phyloP scores from a whole-genome alignment of 345 rosid species.

The Erodium maritimum region DNA sequence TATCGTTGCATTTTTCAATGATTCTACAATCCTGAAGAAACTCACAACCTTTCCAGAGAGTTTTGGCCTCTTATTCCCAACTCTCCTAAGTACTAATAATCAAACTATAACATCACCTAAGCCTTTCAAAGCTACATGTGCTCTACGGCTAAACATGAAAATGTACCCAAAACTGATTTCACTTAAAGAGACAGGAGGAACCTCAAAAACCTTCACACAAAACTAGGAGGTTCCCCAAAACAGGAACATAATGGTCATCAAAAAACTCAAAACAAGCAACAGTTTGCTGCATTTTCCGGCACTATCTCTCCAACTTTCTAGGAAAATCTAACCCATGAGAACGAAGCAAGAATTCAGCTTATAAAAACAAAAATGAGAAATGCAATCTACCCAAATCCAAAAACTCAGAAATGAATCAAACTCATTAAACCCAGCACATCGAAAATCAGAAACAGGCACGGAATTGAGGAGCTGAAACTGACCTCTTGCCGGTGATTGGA shows the following conservation, averaged over 20 bases:
- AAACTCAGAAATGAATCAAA: not conserved
- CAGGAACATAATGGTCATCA: not conserved
- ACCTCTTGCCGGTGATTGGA: conserved; percentile 81
- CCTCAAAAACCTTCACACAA: not conserved
- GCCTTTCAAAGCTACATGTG: not conserved
- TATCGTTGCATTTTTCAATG: not conserved
- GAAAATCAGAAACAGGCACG: not conserved
- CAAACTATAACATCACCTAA: not conserved
- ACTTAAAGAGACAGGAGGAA: too few species aligned
- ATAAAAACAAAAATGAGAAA: too few species aligned
- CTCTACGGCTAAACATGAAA: not conserved
- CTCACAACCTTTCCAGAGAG: too few species aligned
- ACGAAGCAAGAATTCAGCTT: too few species aligned
- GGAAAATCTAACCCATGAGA: too few species aligned
- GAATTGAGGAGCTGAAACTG: not conserved
- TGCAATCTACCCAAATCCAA: too few species aligned
- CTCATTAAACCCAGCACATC: not conserved
- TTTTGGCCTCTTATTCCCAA: not conserved
- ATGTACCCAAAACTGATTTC: not conserved
- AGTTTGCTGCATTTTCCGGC: too few species aligned
- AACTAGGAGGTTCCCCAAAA: too few species aligned
- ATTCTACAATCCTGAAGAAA: too few species aligned
- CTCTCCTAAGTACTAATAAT: not conserved
- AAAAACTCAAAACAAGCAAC: not conserved
- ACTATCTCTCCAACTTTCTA: too few species aligned